phyloP scores from a whole-genome alignment of 2,329 filamentous ascomycete genomes.

The Phialophora verrucosa region DNA sequence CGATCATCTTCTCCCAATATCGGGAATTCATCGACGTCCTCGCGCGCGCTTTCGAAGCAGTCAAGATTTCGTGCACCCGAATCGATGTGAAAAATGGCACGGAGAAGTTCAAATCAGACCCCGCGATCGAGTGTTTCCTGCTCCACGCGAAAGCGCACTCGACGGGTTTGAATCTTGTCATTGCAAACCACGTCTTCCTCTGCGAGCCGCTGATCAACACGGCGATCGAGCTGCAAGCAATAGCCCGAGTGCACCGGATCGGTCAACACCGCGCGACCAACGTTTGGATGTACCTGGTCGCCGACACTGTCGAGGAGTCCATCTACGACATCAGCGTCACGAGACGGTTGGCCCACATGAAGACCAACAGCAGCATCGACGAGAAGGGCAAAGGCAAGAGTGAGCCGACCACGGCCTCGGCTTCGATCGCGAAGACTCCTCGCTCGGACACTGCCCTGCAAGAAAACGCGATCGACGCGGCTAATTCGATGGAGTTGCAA shows the following conservation, averaged over 20 bases:
- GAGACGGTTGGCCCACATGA: slow-evolving; percentile 78
- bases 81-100: slow-evolving; percentile 74
- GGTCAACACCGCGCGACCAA: slow-evolving; percentile 87
- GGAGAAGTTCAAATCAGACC: slow-evolving; percentile 75
- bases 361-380: slow-evolving; percentile 47
- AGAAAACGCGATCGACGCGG: slow-evolving; percentile 74
- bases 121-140: slow-evolving; percentile 78
- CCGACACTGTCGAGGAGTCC: slow-evolving; percentile 86
- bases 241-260: slow-evolving; percentile 92
- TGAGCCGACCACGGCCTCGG: slow-evolving; percentile 42
- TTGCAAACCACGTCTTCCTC: slow-evolving; percentile 91
- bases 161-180: slow-evolving; percentile 87
- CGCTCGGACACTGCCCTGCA: slow-evolving; percentile 44
- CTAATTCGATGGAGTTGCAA: slow-evolving; percentile 84
- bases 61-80: slow-evolving; percentile 74
- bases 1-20: slow-evolving; percentile 93
- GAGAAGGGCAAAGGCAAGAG: slow-evolving; percentile 41
- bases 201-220: slow-evolving; percentile 94
- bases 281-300: slow-evolving; percentile 94
- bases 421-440: slow-evolving; percentile 40
- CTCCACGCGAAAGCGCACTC: slow-evolving; percentile 88
- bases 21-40: slow-evolving; percentile 79
- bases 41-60: slow-evolving; percentile 69
- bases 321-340: slow-evolving; percentile 87
- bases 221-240: slow-evolving; percentile 90